Evolutionary conservation across 164 flowering plant genomes (phyloP).

Genomic region (Warburgia ugandensis): DNA sequence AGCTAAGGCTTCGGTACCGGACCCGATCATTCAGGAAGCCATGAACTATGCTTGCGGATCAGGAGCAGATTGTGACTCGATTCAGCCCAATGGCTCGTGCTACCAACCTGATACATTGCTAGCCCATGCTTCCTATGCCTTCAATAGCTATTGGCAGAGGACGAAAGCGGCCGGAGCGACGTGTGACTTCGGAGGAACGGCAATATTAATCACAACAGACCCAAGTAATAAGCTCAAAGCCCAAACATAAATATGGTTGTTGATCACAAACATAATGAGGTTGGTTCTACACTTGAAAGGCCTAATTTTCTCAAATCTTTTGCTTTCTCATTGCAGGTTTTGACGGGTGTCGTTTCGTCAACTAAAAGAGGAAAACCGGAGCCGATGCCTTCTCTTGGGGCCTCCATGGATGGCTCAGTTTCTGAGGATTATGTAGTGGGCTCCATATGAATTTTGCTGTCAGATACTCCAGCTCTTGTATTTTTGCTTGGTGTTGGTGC

Average conservation of each 20-base stretch:
- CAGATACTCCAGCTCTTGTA: too few relatives aligned
- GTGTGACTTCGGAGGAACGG: slow-evolving; percentile 86
- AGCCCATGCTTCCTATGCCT: slow-evolving; percentile 86
- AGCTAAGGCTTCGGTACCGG: slow-evolving; percentile 92
- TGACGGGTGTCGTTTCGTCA: slow-evolving; percentile 58
- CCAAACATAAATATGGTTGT: too few relatives aligned
- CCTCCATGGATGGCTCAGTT: not conserved
- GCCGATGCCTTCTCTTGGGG: not conserved
- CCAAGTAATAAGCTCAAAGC: slow-evolving; percentile 83
- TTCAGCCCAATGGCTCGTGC: slow-evolving; percentile 64
- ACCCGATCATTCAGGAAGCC: slow-evolving; percentile 79
- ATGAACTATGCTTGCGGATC: slow-evolving; percentile 94
- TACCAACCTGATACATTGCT: slow-evolving; percentile 53
- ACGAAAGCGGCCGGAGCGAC: slow-evolving; percentile 71
- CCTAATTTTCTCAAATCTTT: not conserved
- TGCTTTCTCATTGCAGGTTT: slow-evolving; percentile 41
- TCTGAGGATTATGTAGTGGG: not conserved
- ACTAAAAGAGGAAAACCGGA: not conserved
- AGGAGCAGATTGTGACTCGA: slow-evolving; percentile 75
- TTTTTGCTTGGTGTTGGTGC: not conserved
- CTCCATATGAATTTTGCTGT: too few relatives aligned
- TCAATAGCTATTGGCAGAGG: slow-evolving; percentile 89
- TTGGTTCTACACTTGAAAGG: too few relatives aligned
- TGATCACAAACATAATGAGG: too few relatives aligned
- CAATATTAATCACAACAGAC: slow-evolving; percentile 72